Base-by-base conservation (phyloP, 2,329 filamentous ascomycete species). In the Fusarium drepaniforme region DNA sequence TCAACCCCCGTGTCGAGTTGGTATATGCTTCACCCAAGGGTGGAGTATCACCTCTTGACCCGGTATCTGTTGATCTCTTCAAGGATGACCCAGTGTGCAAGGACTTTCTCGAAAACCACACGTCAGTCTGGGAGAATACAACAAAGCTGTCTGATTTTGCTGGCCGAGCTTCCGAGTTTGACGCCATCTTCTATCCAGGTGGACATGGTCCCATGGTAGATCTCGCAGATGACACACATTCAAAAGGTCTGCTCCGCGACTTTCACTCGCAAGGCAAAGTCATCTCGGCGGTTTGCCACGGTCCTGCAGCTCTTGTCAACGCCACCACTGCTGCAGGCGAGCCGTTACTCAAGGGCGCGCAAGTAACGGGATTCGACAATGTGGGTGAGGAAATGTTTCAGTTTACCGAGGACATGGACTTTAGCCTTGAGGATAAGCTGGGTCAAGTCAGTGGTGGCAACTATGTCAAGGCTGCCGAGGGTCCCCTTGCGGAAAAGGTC, bases 281-380 rank as follows among this genome's bases (percentile, higher is more conserved):
- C 64, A 87, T 93, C 15, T 84, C 89, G 0, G 90, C 91, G 5
- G 91, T 93, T 59, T 93, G 92, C 84, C 92, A 94, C 81, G 92
- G 91, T 12, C 90, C 91, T 3, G 88, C 88, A 3, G 92, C 87
- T 6, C 83, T 94, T 13, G 85, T 87, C 57, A 87, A 91, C 72
- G 91, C 89, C n/a, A 88, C 87, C 77, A 79, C 86, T 15, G 83
- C 86, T 69, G 16, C n/a, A 9, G 90, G 90, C 35, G 83, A 85
- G 68, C 84, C 85, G 61, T 81, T 93, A 16, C 56, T 93, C 44
- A 82, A 85, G 56, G 90, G 88, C 49, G 87, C 86, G 80, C 83
- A 85, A 49, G 89, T 91, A 35, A 93, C 90, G 0, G 90, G 88
- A 11, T 93, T 93, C 81, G 79, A 87, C 80, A 87, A 93, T 28